Base-by-base conservation (phyloP, 345 rosid species). In the Moringa oleifera region DNA sequence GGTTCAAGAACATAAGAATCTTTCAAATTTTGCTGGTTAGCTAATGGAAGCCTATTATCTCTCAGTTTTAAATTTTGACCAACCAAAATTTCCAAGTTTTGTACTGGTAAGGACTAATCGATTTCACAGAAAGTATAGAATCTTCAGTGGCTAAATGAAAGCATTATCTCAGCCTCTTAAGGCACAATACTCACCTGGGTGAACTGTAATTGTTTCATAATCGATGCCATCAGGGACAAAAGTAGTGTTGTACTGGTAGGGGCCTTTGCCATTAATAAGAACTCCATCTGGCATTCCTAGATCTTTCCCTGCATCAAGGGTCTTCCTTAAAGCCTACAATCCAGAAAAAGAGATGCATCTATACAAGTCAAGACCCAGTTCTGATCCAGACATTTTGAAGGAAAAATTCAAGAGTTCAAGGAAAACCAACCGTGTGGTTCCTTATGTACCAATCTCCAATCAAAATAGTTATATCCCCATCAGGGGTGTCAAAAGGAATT, bases 271-370 rank as follows among this genome's bases (percentile, higher is more conserved):
- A 54, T 95, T 95, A 45, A 95, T 89, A 41, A 95, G 88, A 78
- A 95, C 99, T 0, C 99, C 99, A 70, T 95, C 81, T 0, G 99
- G 99, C 89, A 91, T 90, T 74, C 94, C 99, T 20, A 91, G 88
- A 68, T 73, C 97, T 73, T 87, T 85, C 59, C 99, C 97, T 8
- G 68, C 91, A 80, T 91, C 96, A 58, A 95, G 95, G 59, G 84
- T 71, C 79, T 84, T 91, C 69, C 99, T 89, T 83, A 95, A 78
- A 72, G 89, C 95, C 99, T 94, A 69, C 51, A 75, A 59, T 63
- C 28, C 53, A 68, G 52, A 72, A 36, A 45, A 63, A 56, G 25
- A 11, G 54, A 53, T 50, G 19, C 23, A 56, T 60, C 25, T 18
- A 49, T n/a, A 20, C 18, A 41, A 23, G 23, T 37, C 51, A 53